Evolutionary conservation across 2,329 filamentous ascomycete species (phyloP).

Genomic region (Didymella glomerata): DNA sequence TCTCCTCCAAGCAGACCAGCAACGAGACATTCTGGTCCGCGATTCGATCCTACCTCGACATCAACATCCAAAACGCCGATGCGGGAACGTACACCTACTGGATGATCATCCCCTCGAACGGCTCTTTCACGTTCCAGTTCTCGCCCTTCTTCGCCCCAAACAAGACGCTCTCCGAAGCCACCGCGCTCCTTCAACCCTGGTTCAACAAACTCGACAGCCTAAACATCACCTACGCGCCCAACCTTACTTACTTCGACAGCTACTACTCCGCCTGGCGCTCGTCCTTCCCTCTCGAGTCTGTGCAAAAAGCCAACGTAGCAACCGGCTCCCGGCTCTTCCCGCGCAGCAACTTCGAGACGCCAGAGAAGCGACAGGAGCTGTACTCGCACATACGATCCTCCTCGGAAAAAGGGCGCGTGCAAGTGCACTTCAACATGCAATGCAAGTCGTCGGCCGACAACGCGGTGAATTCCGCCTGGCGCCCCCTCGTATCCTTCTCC

Average conservation of each 20-base stretch:
- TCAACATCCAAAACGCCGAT: slow-evolving; percentile 48
- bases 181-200: slow-evolving; percentile 45
- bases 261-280: slow-evolving; percentile 46
- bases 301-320: slow-evolving; percentile 45
- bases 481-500: slow-evolving; percentile 35
- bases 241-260: slow-evolving; percentile 45
- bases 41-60: slow-evolving; percentile 41
- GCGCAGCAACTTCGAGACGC: slow-evolving; percentile 44
- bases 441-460: slow-evolving; percentile 36
- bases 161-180: slow-evolving; percentile 42
- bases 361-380: slow-evolving; percentile 44
- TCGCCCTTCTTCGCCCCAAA: slow-evolving; percentile 48
- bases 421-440: slow-evolving; percentile 50
- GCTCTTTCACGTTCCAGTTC: slow-evolving; percentile 46
- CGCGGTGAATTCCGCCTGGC: slow-evolving; percentile 38
- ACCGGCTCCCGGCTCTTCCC: slow-evolving; percentile 48
- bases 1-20: slow-evolving; percentile 42
- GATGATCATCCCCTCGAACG: slow-evolving; percentile 44
- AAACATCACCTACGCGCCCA: slow-evolving; percentile 44
- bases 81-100: slow-evolving; percentile 49
- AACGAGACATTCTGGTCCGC: slow-evolving; percentile 50
- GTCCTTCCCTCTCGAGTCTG: slow-evolving; percentile 48
- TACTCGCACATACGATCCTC: slow-evolving; percentile 40
- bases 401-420: slow-evolving; percentile 46
- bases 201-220: slow-evolving; percentile 41